Conservation (phyloP, 176 grass and related monocot genomes). For the Cocos nucifera region DNA sequence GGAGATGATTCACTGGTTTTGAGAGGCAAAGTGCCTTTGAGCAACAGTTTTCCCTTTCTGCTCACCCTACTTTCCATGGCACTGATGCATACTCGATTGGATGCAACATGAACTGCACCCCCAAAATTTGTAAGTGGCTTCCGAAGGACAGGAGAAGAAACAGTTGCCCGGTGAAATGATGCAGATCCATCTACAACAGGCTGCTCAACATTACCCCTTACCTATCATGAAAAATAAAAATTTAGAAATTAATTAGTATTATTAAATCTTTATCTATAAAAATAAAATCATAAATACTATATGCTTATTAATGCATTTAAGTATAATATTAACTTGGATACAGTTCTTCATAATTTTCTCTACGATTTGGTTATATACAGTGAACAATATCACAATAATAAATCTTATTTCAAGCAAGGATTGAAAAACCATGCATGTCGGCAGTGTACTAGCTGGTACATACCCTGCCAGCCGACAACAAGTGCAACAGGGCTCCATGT, state of each 20-base stretch:
- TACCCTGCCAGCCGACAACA: too few species aligned
- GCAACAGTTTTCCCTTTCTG: slow-evolving; percentile 81
- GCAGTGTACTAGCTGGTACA: too few species aligned
- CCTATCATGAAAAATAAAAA: slow-evolving; percentile 39
- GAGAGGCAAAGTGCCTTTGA: slow-evolving; percentile 89
- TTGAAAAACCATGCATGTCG: too few species aligned
- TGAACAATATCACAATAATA: too few species aligned
- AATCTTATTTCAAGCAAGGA: too few species aligned
- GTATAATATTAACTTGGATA: too few species aligned
- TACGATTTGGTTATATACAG: too few species aligned
- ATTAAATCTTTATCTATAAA: slow-evolving; percentile 1
- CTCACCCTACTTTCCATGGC: slow-evolving; percentile 89
- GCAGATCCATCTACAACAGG: slow-evolving; percentile 93
- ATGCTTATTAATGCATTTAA: too few species aligned
- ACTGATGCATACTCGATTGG: slow-evolving; percentile 80
- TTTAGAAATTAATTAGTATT: slow-evolving; percentile 6
- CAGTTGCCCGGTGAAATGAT: slow-evolving; percentile 81
- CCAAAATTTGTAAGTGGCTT: slow-evolving; percentile 83
- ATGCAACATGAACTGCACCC: slow-evolving; percentile 60
- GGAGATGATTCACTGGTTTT: slow-evolving; percentile 70
- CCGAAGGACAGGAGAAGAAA: slow-evolving; percentile 77
- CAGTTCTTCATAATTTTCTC: too few species aligned
- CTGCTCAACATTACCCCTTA: slow-evolving; percentile 92
- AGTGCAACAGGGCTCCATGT: too few species aligned
- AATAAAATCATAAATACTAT: not conserved